A percentile compares a stretch with the other conserved stretches of the same genome.
These are phyloP conservation scores for Metschnikowia lachancei DNA, from an alignment of 805 yeast species.

Conservation along the genomic window DNA sequence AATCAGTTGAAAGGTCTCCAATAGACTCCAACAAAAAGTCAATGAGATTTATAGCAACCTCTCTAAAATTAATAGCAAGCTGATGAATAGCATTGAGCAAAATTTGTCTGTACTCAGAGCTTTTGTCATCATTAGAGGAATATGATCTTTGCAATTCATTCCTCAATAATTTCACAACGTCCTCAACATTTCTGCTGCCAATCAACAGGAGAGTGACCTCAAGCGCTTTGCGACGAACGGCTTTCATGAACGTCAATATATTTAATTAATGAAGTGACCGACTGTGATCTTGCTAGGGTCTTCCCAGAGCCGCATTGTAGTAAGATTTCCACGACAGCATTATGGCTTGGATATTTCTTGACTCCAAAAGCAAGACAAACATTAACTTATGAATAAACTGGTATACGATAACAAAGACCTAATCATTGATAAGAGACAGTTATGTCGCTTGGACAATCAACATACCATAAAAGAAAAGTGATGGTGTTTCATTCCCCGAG, in stretches of 20 bases:
- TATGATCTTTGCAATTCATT: slow-evolving; percentile 82
- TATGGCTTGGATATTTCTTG: too few species aligned
- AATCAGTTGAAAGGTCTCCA: slow-evolving; percentile 75
- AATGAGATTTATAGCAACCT: slow-evolving; percentile 88
- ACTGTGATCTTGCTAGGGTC: too few species aligned
- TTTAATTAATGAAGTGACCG: too few species aligned
- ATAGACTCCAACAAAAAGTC: slow-evolving; percentile 83
- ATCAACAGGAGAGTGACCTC: slow-evolving; percentile 79
- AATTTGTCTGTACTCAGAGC: slow-evolving; percentile 82
- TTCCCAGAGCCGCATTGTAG: too few species aligned
- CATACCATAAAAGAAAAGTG: too few species aligned
- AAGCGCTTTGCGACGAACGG: slow-evolving; percentile 80
- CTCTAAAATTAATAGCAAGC: slow-evolving; percentile 83
- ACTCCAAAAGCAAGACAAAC: too few species aligned
- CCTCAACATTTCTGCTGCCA: slow-evolving; percentile 87
- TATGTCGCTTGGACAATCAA: too few species aligned
- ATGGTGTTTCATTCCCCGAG: too few species aligned
- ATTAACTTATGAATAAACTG: too few species aligned
- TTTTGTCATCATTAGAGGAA: slow-evolving; percentile 70
- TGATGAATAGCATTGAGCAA: slow-evolving; percentile 85
- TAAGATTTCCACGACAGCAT: too few species aligned
- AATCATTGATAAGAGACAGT: too few species aligned
- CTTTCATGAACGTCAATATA: slow-evolving; percentile 91
- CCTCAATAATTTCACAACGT: slow-evolving; percentile 85
- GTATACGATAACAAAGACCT: too few species aligned